Conservation (phyloP, 1,139 yeast genomes). For the Nakaseomyces uthaithaninus region DNA sequence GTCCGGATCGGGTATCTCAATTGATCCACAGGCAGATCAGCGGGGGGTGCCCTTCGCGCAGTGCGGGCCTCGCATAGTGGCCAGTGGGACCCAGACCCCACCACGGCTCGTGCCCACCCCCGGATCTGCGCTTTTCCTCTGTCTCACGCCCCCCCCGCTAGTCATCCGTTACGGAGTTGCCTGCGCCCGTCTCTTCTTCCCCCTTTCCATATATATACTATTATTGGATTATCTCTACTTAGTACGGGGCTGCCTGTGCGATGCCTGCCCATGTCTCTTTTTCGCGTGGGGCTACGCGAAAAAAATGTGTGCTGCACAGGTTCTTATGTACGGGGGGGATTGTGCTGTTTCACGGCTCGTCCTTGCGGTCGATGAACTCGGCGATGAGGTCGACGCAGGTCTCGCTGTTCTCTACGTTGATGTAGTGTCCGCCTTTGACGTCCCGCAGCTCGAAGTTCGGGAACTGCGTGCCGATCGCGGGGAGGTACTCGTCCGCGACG, state of each 20-base stretch:
- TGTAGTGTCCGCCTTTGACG: constrained; percentile 87
- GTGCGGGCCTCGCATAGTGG: no score
- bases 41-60: no score
- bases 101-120: background rate
- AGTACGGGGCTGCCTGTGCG: background rate
- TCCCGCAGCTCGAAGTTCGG: constrained; percentile 71
- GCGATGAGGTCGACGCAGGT: constrained; percentile 54
- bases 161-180: constrained; percentile 2
- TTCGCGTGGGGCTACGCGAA: background rate
- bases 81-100: no score
- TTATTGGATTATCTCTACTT: background rate
- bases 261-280: no score
- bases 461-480: constrained; percentile 67
- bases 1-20: no score
- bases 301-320: background rate
- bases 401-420: constrained; percentile 67
- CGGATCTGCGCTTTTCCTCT: background rate
- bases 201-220: background rate
- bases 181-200: background rate
- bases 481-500: constrained; percentile 78
- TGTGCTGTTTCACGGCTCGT: constrained; percentile 37
- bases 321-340: background rate
- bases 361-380: constrained; percentile 52
- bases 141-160: background rate
- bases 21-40: no score